Percentiles rank a stretch among this genome's conserved stretches.
These are phyloP conservation scores for Calonectria pteridis DNA, from an alignment of 2,329 filamentous ascomycete species.

Conservation along the genomic window DNA sequence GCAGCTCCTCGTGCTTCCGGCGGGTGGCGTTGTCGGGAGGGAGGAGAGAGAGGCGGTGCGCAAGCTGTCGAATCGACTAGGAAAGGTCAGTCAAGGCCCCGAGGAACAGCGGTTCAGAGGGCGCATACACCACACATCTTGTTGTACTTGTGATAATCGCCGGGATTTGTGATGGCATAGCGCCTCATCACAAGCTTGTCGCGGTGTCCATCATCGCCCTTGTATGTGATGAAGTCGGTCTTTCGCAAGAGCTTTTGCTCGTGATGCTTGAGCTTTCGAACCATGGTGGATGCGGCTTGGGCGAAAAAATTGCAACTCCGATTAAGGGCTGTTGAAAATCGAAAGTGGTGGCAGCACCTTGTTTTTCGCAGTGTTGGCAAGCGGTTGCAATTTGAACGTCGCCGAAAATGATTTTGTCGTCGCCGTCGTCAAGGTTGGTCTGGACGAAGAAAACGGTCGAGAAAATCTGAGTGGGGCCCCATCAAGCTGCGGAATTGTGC, in stretches of 20 bases:
- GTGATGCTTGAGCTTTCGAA: slow-evolving; percentile 95
- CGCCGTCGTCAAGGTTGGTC: slow-evolving; percentile 20
- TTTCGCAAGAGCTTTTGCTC: slow-evolving; percentile 95
- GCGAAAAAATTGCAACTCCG: background rate
- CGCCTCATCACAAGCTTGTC: slow-evolving; percentile 83
- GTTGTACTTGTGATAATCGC: slow-evolving; percentile 82
- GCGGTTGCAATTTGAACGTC: background rate
- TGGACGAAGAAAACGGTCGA: slow-evolving; percentile 36
- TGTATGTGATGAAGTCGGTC: slow-evolving; percentile 96
- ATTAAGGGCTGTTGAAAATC: background rate
- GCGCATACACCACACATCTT: slow-evolving; percentile 74
- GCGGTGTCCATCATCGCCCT: slow-evolving; percentile 88
- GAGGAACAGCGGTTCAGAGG: slow-evolving; percentile 38
- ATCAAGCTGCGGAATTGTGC: slow-evolving; percentile 39
- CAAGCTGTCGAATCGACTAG: slow-evolving; percentile 87
- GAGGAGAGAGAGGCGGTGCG: slow-evolving; percentile 87
- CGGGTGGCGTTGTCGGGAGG: slow-evolving; percentile 83
- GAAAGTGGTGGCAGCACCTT: background rate
- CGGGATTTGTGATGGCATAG: slow-evolving; percentile 91
- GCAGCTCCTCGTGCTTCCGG: slow-evolving; percentile 84
- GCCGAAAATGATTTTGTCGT: background rate
- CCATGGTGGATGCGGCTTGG: slow-evolving; percentile 68
- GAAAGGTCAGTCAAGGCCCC: slow-evolving; percentile 20
- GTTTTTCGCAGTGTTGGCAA: background rate
- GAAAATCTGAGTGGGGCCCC: slow-evolving; percentile 41